Evolutionary conservation across 1,139 yeast genomes (phyloP), one percentile per base, ranked within the genome.

Genomic region (Yamadazyma jaroonii): DNA sequence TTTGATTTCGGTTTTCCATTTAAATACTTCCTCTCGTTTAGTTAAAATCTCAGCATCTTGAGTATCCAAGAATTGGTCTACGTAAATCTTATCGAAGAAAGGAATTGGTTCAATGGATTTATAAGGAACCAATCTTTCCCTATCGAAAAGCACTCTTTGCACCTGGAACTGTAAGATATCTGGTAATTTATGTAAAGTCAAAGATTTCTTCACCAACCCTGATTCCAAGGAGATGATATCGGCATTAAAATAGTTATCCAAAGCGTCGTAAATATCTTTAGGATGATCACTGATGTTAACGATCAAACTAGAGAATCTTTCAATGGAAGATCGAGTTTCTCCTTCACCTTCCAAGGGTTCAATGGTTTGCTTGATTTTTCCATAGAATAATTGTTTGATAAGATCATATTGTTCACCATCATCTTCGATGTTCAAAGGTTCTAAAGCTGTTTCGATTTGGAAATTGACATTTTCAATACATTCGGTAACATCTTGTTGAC

Each of bases 401-500:
- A 87, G 57, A 59, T 90, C 97, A 34, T 72, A 59, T 54, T 90
- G 97, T 54, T 90, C 97, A 14, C 86, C 82, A 51, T 85, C 94
- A 3, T 74, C 79, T 38, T 81, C 86, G 26, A 84, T 63, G 2
- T 59, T 57, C 10, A 69, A 68, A 0, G 96, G 95, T 34, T 77
- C 79, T 43, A 85, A 70, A 0, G 96, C 95, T n/a, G 95, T 87
- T 54, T 90, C 97, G 23, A 90, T 67, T 57, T 90, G 97, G 47
- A 83, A 86, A n/a, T 90, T 70, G 4, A 92, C 97, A 58, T 92
- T 92, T 40, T 90, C 96, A 52, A 92, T 89, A 60, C 97, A 90
- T 57, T 92, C 98, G 0, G 97, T 88, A 12, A 92, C 97, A 65
- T 92, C 98, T 57, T 92, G 98, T 57, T 92, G 98, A 48, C 95